Percentiles rank a stretch among this genome's conserved stretches.
phyloP scores from a whole-genome alignment of 108 stramenopile genomes.

The Hondaea fermentalgiana region DNA sequence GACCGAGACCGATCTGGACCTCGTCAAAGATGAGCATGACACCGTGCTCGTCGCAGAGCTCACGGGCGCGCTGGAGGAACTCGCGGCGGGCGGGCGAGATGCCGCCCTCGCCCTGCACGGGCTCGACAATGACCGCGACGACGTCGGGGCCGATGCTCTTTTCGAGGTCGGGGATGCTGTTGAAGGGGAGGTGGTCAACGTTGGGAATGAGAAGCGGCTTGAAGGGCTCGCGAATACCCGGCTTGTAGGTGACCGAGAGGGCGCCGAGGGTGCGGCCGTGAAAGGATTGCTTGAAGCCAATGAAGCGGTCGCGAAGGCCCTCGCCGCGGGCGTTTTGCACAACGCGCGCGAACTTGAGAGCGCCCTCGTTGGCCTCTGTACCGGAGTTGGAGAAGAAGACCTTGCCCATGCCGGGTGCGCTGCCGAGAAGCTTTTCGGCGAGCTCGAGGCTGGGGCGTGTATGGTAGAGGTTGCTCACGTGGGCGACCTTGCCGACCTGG shows the following conservation, averaged over 20 bases:
- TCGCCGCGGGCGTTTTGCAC: background rate
- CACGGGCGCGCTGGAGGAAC: constrained; percentile 66
- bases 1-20: constrained; percentile 95
- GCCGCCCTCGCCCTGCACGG: constrained; percentile 92
- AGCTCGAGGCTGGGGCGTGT: constrained; percentile 77
- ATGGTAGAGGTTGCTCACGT: constrained; percentile 85
- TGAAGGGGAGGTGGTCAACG: constrained; percentile 78
- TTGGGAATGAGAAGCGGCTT: constrained; percentile 34
- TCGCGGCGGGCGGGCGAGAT: constrained; percentile 70
- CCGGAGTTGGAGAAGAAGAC: constrained; percentile 97
- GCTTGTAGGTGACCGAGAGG: constrained; percentile 85
- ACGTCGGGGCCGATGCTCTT: constrained; percentile 63
- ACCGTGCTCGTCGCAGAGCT: constrained; percentile 70
- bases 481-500: constrained; percentile 78
- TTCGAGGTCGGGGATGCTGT: constrained; percentile 68
- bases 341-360: constrained; percentile 78
- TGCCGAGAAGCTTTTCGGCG: constrained; percentile 80
- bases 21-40: constrained; percentile 88
- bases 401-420: constrained; percentile 52
- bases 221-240: constrained; percentile 58
- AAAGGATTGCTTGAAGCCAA: constrained; percentile 80
- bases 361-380: constrained; percentile 92
- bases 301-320: constrained; percentile 18
- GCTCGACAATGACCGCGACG: constrained; percentile 88
- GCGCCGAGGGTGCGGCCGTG: constrained; percentile 91